A percentile compares a stretch with the other conserved stretches of the same genome.
phyloP scores from a whole-genome alignment of 345 rosid genomes.

The Noccaea caerulescens region DNA sequence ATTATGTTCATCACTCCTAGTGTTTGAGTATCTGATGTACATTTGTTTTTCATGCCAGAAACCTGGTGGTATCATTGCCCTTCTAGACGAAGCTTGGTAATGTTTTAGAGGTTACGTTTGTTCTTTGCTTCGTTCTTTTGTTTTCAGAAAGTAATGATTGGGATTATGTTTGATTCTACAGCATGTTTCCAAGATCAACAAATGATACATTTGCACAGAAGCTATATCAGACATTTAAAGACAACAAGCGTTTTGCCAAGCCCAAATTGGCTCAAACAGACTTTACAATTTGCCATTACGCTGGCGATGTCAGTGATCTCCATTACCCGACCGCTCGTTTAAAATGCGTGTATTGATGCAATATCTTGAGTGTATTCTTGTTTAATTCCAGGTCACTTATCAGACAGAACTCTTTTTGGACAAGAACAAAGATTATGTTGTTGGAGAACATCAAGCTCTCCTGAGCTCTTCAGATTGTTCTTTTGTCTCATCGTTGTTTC shows the following conservation, averaged over 20 bases:
- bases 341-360: slow-evolving; percentile 19
- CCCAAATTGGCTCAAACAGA: slow-evolving; percentile 92
- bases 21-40: slow-evolving; percentile 39
- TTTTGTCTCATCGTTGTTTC: slow-evolving; percentile 85
- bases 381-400: slow-evolving; percentile 77
- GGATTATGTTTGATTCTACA: slow-evolving; percentile 46
- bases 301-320: slow-evolving; percentile 85
- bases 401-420: slow-evolving; percentile 93
- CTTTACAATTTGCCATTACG: slow-evolving; percentile 93
- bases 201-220: slow-evolving; percentile 94
- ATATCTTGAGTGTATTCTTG: slow-evolving; percentile 29
- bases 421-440: slow-evolving; percentile 95
- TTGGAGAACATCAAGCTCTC: slow-evolving; percentile 94
- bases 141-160: slow-evolving; percentile 33
- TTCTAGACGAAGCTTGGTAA: slow-evolving; percentile 99
- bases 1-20: slow-evolving; percentile 17
- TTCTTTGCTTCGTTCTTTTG: slow-evolving; percentile 30
- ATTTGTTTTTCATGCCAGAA: slow-evolving; percentile 65
- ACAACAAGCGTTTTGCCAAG: slow-evolving; percentile 84
- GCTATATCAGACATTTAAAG: slow-evolving; percentile 94
- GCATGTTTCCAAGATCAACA: slow-evolving; percentile 98
- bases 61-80: slow-evolving; percentile 99
- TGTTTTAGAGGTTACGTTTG: slow-evolving; percentile 21
- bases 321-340: slow-evolving; percentile 17
- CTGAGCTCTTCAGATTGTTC: slow-evolving; percentile 77